These are phyloP conservation scores for Penicillium sp. DNA, from an alignment of 2,329 filamentous ascomycete species.

Conservation along the genomic window DNA sequence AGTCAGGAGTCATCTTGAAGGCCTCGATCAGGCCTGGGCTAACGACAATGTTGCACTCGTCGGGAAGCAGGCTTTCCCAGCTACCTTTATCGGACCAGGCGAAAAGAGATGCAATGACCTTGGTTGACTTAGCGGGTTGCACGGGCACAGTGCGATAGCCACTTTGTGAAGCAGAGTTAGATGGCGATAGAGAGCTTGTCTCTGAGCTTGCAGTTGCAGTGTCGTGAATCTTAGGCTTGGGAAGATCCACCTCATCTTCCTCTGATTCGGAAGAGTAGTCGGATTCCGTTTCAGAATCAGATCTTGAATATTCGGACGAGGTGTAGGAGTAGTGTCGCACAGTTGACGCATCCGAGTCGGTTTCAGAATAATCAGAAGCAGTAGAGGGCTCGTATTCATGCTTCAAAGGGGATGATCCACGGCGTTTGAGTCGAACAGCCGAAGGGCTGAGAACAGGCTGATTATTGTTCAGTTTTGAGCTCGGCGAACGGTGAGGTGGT, in stretches of 20 bases:
- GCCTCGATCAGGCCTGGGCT: conserved; percentile 69
- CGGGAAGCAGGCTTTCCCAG: conserved; percentile 65
- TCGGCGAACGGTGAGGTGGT: conserved; percentile 58
- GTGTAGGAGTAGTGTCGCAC: conserved; percentile 53
- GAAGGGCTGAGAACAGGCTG: conserved; percentile 55
- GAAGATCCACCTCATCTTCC: conserved; percentile 58
- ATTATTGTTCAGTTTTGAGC: conserved; percentile 50
- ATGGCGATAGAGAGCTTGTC: conserved; percentile 71
- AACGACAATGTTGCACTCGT: conserved; percentile 66
- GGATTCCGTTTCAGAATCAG: conserved; percentile 44
- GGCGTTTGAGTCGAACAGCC: conserved; percentile 60
- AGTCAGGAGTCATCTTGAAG: conserved; percentile 58
- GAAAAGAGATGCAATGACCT: conserved; percentile 64
- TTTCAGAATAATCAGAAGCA: conserved; percentile 61
- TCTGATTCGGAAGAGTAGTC: conserved; percentile 34
- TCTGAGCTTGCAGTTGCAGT: conserved; percentile 45
- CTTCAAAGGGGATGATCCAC: conserved; percentile 90
- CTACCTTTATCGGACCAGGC: conserved; percentile 66
- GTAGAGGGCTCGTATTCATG: conserved; percentile 94
- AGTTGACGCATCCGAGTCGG: conserved; percentile 58
- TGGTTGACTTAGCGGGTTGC: conserved; percentile 54
- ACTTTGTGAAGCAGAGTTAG: conserved; percentile 79
- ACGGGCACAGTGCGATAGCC: conserved; percentile 61
- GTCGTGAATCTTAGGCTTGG: conserved; percentile 44
- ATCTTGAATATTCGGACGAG: conserved; percentile 42